Base-by-base conservation (phyloP, 306 rosid genomes). In the Delonix regia region DNA sequence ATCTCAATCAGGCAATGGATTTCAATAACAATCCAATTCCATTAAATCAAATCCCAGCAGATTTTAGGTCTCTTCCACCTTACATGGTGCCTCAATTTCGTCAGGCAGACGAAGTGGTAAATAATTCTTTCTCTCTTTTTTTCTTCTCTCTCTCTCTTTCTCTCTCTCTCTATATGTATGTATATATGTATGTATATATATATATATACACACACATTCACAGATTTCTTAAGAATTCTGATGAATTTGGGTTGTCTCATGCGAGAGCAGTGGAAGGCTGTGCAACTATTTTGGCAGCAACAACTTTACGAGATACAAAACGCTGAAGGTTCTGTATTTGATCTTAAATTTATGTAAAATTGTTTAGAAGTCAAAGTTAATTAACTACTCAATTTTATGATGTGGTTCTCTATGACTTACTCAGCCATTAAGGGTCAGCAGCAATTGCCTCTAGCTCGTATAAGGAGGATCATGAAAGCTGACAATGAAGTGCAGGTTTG, bases 381-480 rank as follows among this genome's bases (percentile, higher is more conserved):
- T 41, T 44, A 67, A 68, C 56, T 27, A 44, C 22, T 68, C n/a
- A 67, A 18, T 63, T 62, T 12, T 11, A 45, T 75, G 41, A 15
- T 18, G 0, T 45, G 27, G 28, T 11, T 64, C 4, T 66, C 53
- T 41, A 8, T 51, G 19, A 65, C 52, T 11, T 11, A 18, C 16
- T 44, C 74, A 78, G 86, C 34, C 15, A 22, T 34, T 16, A 84
- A 53, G 77, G 24, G 44, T 62, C 45, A 75, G 30, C 76, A 75
- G 5, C 80, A 74, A 13, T 59, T 82, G 28, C 84, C 82, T 15
- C 77, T 80, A 8, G 80, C 82, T 0, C 57, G 82, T 64, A 71
- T 85, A 22, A 82, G 66, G 60, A 79, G 73, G 63, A 67, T 75
- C 2, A 85, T 79, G 80, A 82, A 82, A 52, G 55, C 89, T 0